Base-by-base conservation (phyloP, 768 basidiomycete species). In the Boletus tomentosulus region DNA sequence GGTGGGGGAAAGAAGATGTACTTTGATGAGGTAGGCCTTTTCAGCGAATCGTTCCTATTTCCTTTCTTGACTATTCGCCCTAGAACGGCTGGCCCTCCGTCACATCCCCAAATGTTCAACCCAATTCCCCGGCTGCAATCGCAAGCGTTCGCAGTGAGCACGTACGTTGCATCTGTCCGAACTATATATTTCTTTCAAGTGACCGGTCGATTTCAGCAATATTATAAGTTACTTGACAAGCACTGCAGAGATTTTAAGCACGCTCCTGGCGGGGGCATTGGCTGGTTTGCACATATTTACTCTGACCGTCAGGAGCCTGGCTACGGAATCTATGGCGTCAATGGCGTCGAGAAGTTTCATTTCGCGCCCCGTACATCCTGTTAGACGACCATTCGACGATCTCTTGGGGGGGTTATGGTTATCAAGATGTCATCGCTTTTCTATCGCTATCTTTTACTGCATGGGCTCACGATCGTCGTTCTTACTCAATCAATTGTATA, bases 211-310 rank as follows among this genome's bases (percentile, higher is more conserved):
- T 38, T 39, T 22, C 50, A 60, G 57, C 57, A 87, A 53, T 90
- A 89, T 62, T 89, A 74, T 56, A 67, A 68, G 19, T 66, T 90
- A 12, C 77, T 90, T 15, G 85, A 91, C 58, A 65, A 72, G 1
- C 78, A 85, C 51, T 90, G 88, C 62, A 61, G 71, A 10, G 75
- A 82, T 60, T 74, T 90, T 62, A 90, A 90, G 69, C 62, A 57
- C 0, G 78, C 79, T 25, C 56, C 69, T 28, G 78, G 78, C 3
- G 86, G 86, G 22, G 86, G 86, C 24, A 71, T 89, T 35, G 86
- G 88, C 11, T 91, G 88, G 89, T 91, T 91, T 60, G 86, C 85
- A 27, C 89, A 90, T 64, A 83, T 89, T 50, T 89, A 89, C 62
- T 82, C 83, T 2, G 89, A 89, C 62, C 54, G 68, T 55, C 77